Conservation (phyloP, 148 eudicot species). For the Rhododendron griersonianum region DNA sequence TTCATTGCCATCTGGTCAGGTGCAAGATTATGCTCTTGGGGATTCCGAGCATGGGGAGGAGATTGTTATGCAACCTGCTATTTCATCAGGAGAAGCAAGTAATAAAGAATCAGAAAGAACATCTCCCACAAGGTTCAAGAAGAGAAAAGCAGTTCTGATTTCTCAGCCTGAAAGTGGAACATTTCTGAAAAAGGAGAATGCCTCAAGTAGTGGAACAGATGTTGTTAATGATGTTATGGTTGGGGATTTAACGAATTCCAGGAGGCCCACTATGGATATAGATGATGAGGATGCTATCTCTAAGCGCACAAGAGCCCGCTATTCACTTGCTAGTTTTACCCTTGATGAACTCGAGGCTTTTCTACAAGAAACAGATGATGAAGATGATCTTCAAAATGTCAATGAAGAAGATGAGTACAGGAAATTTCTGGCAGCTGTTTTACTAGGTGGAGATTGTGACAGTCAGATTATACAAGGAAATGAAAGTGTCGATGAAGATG, state of each 20-base stretch:
- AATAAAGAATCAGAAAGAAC: conserved; percentile 11
- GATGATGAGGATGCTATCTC: conserved; percentile 86
- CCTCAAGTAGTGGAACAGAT: conserved; percentile 28
- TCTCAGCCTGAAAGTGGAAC: conserved; percentile 28
- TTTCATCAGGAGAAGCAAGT: conserved; percentile 16
- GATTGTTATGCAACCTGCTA: conserved; percentile 20
- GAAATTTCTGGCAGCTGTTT: conserved; percentile 91
- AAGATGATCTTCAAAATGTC: conserved; percentile 80
- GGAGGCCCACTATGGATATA: conserved; percentile 22
- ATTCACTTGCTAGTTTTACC: conserved; percentile 90
- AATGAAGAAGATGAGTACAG: conserved; percentile 95
- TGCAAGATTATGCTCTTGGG: conserved; percentile 24
- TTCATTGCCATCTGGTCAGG: conserved; percentile 16
- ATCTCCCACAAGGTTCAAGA: conserved; percentile 15
- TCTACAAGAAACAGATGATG: conserved; percentile 97
- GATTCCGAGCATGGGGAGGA: conserved; percentile 33
- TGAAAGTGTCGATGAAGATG: conserved; percentile 81
- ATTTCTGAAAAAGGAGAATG: conserved; percentile 29
- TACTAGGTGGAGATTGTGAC: conserved; percentile 56
- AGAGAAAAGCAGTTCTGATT: conserved; percentile 23
- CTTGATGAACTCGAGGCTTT: conserved; percentile 96
- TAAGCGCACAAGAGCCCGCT: conserved; percentile 91
- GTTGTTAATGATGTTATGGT: conserved; percentile 27
- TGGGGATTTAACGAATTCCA: conserved; percentile 17
- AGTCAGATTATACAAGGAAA: conserved; percentile 34